Percentiles rank a stretch among this genome's conserved stretches.
Evolutionary conservation across 2,329 filamentous ascomycete species (phyloP).

Genomic region (Raffaelea albimanens): DNA sequence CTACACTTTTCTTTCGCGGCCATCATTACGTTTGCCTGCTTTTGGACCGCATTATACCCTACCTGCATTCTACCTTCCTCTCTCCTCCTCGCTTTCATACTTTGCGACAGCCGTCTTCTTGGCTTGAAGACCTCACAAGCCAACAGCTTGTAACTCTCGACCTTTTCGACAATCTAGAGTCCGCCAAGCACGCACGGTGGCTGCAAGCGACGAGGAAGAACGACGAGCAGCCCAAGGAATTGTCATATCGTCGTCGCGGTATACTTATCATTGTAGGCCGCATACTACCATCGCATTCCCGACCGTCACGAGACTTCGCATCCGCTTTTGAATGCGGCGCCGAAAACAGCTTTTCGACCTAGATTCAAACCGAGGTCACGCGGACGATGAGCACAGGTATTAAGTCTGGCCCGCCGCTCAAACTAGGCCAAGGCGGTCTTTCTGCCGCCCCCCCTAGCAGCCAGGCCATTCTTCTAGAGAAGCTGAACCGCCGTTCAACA

Average conservation of each 20-base stretch:
- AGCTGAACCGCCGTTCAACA: slow-evolving; percentile 73
- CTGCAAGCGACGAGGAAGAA: too few species aligned
- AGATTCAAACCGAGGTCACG: slow-evolving; percentile 7
- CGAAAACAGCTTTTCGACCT: slow-evolving; percentile 1
- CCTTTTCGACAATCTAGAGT: too few species aligned
- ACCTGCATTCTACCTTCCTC: too few species aligned
- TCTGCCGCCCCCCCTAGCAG: slow-evolving; percentile 42
- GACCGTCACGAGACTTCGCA: background rate
- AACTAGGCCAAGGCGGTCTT: slow-evolving; percentile 38
- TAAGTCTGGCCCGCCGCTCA: slow-evolving; percentile 41
- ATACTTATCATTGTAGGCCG: too few species aligned
- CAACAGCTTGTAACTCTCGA: too few species aligned
- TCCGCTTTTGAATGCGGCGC: slow-evolving; percentile 9
- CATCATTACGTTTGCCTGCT: background rate
- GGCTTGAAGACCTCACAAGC: too few species aligned
- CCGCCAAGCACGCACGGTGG: too few species aligned
- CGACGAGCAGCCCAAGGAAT: too few species aligned
- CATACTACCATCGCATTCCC: background rate
- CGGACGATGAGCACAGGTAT: slow-evolving; percentile 41
- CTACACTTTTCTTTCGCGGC: too few species aligned
- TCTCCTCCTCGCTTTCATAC: too few species aligned
- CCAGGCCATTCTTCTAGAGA: slow-evolving; percentile 62
- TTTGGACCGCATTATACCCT: background rate
- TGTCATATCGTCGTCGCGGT: too few species aligned
- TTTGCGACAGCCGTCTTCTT: too few species aligned